A percentile compares a stretch with the other conserved stretches of the same genome.
These are phyloP conservation scores for Leishmania lainsoni DNA, from an alignment of 208 protist genomes.

Conservation along the genomic window DNA sequence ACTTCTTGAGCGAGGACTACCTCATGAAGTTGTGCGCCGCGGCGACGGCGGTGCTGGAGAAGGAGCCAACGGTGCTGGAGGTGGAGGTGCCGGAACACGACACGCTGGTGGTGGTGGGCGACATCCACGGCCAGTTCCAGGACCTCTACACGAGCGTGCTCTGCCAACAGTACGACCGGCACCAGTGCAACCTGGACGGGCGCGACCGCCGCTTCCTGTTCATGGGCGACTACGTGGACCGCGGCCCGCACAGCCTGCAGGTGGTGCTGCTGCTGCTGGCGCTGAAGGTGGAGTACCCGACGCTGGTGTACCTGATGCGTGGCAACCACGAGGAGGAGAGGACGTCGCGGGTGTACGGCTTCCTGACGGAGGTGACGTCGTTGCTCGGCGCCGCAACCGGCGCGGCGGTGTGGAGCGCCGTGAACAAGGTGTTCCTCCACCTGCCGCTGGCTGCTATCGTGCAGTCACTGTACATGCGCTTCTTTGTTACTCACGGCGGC, in stretches of 20 bases:
- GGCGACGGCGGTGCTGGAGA: constrained; percentile 35
- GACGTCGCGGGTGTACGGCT: constrained; percentile 77
- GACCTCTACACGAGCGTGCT: constrained; percentile 73
- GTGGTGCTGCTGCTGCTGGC: constrained; percentile 77
- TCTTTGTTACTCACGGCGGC: constrained; percentile 98
- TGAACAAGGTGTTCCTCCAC: constrained; percentile 78
- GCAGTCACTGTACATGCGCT: constrained; percentile 75
- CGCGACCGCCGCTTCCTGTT: constrained; percentile 89
- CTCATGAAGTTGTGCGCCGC: constrained; percentile 44
- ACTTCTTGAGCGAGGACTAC: constrained; percentile 33
- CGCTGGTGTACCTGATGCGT: constrained; percentile 75
- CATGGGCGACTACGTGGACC: constrained; percentile 99
- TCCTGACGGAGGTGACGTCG: constrained; percentile 54
- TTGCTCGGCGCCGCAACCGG: constrained; percentile 50
- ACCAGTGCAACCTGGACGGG: constrained; percentile 24
- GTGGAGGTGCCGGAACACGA: constrained; percentile 40
- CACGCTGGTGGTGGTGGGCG: constrained; percentile 78
- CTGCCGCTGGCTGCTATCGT: constrained; percentile 81
- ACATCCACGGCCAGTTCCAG: constrained; percentile 82
- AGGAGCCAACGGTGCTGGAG: constrained; percentile 44
- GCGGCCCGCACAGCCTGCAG: constrained; percentile 54
- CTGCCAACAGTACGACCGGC: constrained; percentile 61
- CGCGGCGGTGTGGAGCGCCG: constrained; percentile 55
- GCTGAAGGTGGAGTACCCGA: constrained; percentile 82
- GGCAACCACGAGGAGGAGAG: constrained; percentile 89